Evolutionary conservation across 1,284 basidiomycete genomes (phyloP).

Genomic region (Rhodotorula sp.): DNA sequence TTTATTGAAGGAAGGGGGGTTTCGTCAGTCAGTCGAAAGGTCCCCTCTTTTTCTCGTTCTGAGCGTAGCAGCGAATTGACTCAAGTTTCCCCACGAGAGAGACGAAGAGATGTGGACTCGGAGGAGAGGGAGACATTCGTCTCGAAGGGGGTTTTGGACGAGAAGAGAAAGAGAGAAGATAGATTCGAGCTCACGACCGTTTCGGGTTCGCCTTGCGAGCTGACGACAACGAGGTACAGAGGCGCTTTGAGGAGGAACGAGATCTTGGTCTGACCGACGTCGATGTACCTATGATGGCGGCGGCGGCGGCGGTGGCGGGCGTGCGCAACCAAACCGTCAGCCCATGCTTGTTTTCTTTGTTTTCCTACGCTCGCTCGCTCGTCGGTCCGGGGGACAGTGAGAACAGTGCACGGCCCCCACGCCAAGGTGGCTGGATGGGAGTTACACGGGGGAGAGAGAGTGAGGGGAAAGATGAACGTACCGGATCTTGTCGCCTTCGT

Average conservation of each 20-base stretch:
- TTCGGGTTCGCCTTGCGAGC: slow-evolving; percentile 85
- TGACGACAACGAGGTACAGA: slow-evolving; percentile 85
- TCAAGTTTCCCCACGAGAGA: too few species aligned
- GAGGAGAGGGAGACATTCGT: neutral
- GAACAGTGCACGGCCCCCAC: too few species aligned
- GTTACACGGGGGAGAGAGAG: neutral
- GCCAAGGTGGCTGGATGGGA: too few species aligned
- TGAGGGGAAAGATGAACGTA: neutral
- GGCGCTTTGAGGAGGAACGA: slow-evolving; percentile 81
- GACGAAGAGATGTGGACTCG: too few species aligned
- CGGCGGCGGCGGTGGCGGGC: too few species aligned
- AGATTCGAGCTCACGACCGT: slow-evolving; percentile 68
- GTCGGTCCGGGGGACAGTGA: too few species aligned
- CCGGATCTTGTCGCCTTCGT: slow-evolving; percentile 45
- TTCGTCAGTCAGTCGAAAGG: too few species aligned
- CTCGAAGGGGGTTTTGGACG: too few species aligned
- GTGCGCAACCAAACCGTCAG: too few species aligned
- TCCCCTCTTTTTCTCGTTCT: neutral
- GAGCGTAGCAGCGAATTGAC: neutral
- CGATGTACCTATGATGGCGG: slow-evolving; percentile 57
- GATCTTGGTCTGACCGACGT: slow-evolving; percentile 70
- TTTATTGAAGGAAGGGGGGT: neutral
- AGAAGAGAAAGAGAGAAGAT: too few species aligned
- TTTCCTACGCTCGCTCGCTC: too few species aligned
- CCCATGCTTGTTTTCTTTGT: too few species aligned